Conservation (phyloP, 139 green algal species). For the Nannochloris sp. region DNA sequence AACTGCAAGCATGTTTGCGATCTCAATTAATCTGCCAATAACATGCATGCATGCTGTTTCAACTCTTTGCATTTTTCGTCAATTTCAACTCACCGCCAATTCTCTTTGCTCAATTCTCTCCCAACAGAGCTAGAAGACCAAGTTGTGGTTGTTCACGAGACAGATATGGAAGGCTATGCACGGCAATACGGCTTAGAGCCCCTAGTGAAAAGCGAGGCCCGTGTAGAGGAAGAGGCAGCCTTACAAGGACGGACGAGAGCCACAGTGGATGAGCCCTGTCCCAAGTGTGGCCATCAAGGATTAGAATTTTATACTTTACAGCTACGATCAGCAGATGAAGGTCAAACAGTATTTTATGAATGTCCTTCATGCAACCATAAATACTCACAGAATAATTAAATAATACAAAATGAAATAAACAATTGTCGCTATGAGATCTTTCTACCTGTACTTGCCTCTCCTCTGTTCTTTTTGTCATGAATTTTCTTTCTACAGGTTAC, state of each 20-base stretch:
- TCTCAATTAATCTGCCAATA: too few relatives aligned
- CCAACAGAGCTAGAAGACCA: slow-evolving; percentile 24
- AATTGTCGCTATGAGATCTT: too few relatives aligned
- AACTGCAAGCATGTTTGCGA: too few relatives aligned
- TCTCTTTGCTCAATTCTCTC: not conserved
- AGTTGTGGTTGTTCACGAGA: slow-evolving; percentile 7
- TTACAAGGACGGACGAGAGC: slow-evolving; percentile 18
- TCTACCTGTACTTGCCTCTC: too few relatives aligned
- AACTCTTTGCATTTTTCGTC: not conserved
- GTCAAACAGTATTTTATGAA: slow-evolving; percentile 88
- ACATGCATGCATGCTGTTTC: not conserved
- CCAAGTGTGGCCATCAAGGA: slow-evolving; percentile 58
- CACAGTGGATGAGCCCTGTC: slow-evolving; percentile 70
- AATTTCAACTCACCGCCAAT: not conserved
- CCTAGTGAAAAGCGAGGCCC: slow-evolving; percentile 48
- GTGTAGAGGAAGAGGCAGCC: slow-evolving; percentile 37
- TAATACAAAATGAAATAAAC: too few relatives aligned
- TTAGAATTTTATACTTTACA: slow-evolving; percentile 92
- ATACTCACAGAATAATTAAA: slow-evolving; percentile 45
- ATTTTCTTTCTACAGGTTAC: too few relatives aligned
- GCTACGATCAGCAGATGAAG: slow-evolving; percentile 86
- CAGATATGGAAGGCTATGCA: slow-evolving; percentile 49
- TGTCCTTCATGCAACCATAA: slow-evolving; percentile 63
- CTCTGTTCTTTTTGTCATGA: too few relatives aligned
- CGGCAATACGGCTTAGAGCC: slow-evolving; percentile 62